Conservation (phyloP, 768 basidiomycete species). For the Lentinula sp. region DNA sequence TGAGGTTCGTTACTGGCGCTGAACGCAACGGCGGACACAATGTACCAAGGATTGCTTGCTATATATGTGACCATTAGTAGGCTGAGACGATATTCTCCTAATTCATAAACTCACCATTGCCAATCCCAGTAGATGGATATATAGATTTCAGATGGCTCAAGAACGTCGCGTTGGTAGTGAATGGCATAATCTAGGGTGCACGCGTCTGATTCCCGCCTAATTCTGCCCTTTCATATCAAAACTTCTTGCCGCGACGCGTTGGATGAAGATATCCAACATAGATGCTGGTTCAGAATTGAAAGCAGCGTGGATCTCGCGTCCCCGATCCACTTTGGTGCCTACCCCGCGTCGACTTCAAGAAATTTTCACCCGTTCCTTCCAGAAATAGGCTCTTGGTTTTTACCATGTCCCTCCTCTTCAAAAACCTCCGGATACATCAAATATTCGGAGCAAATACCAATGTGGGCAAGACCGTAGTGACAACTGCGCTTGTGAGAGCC, state of each 20-base stretch:
- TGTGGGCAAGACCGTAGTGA: conserved; percentile 82
- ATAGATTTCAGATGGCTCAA: conserved; percentile 36
- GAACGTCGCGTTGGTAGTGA: conserved; percentile 33
- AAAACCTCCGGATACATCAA: conserved; percentile 80
- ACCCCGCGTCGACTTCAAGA: no score
- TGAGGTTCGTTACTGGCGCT: conserved; percentile 55
- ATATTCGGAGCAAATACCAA: no score
- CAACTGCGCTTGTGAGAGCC: conserved; percentile 76
- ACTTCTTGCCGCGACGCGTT: no score
- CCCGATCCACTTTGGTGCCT: no score
- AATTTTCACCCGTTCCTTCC: no score
- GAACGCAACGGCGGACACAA: conserved; percentile 52
- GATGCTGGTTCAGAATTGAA: no score
- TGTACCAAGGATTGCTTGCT: conserved; percentile 47
- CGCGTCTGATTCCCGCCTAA: background rate
- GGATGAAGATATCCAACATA: no score
- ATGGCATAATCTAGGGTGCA: background rate
- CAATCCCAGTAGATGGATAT: conserved; percentile 27
- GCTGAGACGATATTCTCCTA: background rate
- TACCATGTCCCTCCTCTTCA: conserved; percentile 77
- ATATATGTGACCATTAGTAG: background rate
- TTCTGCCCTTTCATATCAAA: no score
- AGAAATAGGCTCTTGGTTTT: conserved; percentile 6
- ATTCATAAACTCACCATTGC: conserved; percentile 10
- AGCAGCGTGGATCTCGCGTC: no score